Conservation (phyloP, 2,329 filamentous ascomycete genomes). For the Sporothrix curviconia region DNA sequence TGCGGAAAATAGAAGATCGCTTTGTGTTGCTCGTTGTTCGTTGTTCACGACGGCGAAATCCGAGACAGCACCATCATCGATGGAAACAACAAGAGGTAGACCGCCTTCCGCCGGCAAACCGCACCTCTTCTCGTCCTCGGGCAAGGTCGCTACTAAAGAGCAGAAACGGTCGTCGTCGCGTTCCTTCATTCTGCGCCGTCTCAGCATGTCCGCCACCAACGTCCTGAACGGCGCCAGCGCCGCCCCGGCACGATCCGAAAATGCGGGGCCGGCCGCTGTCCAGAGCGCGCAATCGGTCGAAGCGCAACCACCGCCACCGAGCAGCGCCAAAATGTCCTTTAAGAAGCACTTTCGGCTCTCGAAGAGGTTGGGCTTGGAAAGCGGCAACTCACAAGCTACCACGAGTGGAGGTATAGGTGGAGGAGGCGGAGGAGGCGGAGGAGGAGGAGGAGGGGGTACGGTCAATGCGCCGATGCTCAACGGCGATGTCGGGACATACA, state of each 20-base stretch:
- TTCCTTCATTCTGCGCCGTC: background rate
- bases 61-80: too few species aligned
- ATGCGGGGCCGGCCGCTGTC: background rate
- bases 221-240: background rate
- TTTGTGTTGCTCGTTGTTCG: too few species aligned
- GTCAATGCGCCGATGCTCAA: background rate
- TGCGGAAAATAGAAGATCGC: background rate
- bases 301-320: background rate
- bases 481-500: too few species aligned
- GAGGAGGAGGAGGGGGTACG: background rate
- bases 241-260: background rate
- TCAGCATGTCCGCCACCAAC: background rate
- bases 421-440: too few species aligned
- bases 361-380: background rate
- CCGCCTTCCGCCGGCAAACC: background rate
- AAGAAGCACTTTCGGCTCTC: background rate
- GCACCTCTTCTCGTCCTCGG: background rate
- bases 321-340: background rate
- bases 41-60: too few species aligned
- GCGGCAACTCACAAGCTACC: background rate
- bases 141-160: background rate
- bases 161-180: slow-evolving; percentile 7
- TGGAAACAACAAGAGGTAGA: background rate
- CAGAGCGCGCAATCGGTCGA: background rate
- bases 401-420: too few species aligned